Base-by-base conservation (phyloP, 23 red algal genomes). In the Cyanidioschyzon merolae region DNA sequence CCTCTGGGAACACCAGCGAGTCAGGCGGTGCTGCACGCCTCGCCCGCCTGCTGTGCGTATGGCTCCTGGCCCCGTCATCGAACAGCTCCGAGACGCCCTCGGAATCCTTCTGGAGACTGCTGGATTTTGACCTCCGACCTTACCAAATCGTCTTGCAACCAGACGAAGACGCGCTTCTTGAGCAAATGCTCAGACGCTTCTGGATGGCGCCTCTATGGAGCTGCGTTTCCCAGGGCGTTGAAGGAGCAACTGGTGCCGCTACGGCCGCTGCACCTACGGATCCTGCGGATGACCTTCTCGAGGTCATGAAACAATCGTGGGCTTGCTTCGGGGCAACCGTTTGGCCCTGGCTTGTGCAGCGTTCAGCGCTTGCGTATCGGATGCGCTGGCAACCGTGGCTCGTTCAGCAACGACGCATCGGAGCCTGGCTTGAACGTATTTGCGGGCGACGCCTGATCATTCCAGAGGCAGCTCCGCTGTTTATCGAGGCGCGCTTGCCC, bases 1-100 rank as follows among this genome's bases (percentile, higher is more conserved):
- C 63, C 7, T 7, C 3, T 27, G 30, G 21, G 12, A 35, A 27
- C 63, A 27, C 12, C 16, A 32, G 7, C 29, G 63, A 35, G 30
- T 7, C 30, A 25, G 29, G 63, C 63, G 63, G 63, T 15, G 45
- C 63, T 3, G 30, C 16, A 3, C 63, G 63, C 12, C 32, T 71
- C 2, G 63, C 63, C 12, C n/a, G 30, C 63, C 7, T 35, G 63
- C 63, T 71, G 63, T 25, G 21, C 7, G 21, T 71, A 12, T 25
- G 21, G 63, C n/a, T 71, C 12, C 63, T 71, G 63, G 63, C 63
- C n/a, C 63, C 63, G 63, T 7, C 63, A 35, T 71, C 63, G 63
- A 25, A 25, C 7, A 12, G 12, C 2, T 27, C 63, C 12, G n/a
- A 32, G 30, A 3, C 63, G 63, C 63, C 63, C 12, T 3, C n/a